Conservation (phyloP, 2,329 filamentous ascomycete species). For the Tolypocladium endophyticum region DNA sequence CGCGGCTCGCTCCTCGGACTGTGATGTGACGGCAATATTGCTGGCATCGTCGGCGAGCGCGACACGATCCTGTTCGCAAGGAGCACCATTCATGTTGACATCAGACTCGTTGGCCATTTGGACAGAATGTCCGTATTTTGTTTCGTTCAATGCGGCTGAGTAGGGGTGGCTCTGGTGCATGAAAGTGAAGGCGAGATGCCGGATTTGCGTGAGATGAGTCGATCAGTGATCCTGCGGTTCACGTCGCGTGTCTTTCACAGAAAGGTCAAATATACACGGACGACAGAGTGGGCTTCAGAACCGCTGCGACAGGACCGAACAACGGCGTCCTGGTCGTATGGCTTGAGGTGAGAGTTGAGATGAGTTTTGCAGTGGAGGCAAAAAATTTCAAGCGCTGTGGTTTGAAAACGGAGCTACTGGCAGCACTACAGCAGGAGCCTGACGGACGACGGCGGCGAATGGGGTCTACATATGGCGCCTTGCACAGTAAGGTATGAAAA, state of each 20-base stretch:
- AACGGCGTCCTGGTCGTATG: background rate
- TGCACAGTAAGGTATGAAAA: background rate
- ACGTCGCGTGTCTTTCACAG: background rate
- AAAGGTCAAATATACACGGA: background rate
- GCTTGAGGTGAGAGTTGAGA: background rate
- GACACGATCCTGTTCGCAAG: constrained; percentile 7
- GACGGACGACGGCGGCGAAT: background rate
- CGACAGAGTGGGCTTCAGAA: background rate
- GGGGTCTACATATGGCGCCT: background rate
- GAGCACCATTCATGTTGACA: constrained; percentile 10
- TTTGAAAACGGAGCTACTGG: background rate
- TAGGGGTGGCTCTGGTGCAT: background rate
- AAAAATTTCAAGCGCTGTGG: constrained; percentile 3
- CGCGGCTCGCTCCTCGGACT: constrained; percentile 30
- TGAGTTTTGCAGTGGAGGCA: background rate
- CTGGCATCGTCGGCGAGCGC: constrained; percentile 3
- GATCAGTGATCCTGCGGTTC: background rate
- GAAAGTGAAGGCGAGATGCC: background rate
- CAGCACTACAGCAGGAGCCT: background rate
- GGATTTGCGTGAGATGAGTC: background rate
- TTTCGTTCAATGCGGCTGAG: background rate
- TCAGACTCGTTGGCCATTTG: constrained; percentile 18
- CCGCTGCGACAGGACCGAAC: background rate
- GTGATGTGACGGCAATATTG: background rate
- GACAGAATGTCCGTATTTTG: background rate